Evolutionary conservation across 208 protist species (phyloP).

Genomic region (Crithidia sp.): DNA sequence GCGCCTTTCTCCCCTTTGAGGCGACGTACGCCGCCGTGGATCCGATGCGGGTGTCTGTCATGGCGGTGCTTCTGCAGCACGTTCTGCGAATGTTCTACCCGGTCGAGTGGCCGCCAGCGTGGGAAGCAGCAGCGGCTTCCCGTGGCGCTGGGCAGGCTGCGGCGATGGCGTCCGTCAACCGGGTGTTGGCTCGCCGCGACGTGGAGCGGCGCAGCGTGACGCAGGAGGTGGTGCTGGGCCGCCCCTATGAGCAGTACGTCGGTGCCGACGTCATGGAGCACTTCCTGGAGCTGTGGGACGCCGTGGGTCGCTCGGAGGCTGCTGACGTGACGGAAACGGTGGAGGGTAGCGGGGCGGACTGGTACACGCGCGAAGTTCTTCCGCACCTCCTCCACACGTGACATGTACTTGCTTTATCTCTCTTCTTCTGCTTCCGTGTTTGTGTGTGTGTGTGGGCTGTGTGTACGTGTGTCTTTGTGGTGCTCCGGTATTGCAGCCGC

Average conservation of each 20-base stretch:
- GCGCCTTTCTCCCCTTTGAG: constrained; percentile 50
- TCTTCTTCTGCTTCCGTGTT: not conserved
- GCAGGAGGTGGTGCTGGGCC: constrained; percentile 59
- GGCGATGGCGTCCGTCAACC: constrained; percentile 21
- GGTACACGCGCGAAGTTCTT: constrained; percentile 47
- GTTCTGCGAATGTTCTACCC: constrained; percentile 64
- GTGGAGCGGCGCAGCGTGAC: constrained; percentile 53
- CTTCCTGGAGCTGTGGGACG: constrained; percentile 41
- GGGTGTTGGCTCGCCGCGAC: constrained; percentile 45
- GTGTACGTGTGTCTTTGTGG: too few species aligned
- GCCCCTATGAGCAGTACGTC: constrained; percentile 68
- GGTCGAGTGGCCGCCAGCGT: constrained; percentile 43
- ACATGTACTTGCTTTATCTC: not conserved
- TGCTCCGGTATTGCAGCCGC: not conserved
- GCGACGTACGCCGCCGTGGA: constrained; percentile 61
- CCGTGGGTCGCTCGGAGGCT: not conserved
- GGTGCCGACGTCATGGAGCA: constrained; percentile 47
- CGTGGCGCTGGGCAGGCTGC: not conserved
- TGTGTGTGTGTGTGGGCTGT: too few species aligned
- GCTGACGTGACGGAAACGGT: constrained; percentile 14
- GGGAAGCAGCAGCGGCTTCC: constrained; percentile 6
- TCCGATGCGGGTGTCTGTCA: constrained; percentile 76
- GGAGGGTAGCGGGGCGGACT: constrained; percentile 22
- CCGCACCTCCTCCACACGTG: constrained; percentile 37
- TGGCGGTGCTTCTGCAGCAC: constrained; percentile 60